Evolutionary conservation across 2,329 filamentous ascomycete species (phyloP).

Genomic region (Trichoderma citrinoviride): DNA sequence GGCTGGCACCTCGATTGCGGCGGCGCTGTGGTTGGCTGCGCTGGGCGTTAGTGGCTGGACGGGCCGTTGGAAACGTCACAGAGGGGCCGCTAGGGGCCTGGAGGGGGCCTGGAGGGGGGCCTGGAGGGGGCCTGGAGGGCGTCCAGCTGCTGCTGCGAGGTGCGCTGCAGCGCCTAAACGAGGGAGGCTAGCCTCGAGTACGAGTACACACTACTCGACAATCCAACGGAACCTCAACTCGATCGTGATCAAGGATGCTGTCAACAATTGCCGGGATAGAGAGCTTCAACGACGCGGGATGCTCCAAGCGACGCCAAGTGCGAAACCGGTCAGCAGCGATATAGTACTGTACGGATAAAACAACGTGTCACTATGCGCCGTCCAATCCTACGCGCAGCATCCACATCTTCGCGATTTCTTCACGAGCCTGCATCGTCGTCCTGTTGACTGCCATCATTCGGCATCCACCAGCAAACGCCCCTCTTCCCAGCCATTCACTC

Average conservation of each 20-base stretch:
- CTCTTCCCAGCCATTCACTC: slow-evolving; percentile 12
- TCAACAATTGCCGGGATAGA: not conserved
- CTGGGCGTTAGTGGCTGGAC: not conserved
- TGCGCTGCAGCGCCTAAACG: not conserved
- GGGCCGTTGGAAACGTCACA: slow-evolving; percentile 16
- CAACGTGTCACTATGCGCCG: not conserved
- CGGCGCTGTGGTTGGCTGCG: slow-evolving; percentile 4
- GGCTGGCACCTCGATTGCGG: not conserved
- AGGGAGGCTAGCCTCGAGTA: not conserved
- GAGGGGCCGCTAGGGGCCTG: slow-evolving; percentile 2
- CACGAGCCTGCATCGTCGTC: too few species aligned
- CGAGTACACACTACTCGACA: too few species aligned
- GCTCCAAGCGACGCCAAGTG: too few species aligned
- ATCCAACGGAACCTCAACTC: not conserved
- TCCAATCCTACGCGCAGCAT: not conserved
- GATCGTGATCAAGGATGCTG: not conserved
- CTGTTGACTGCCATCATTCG: not conserved
- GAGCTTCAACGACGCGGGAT: too few species aligned
- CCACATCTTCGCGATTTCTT: too few species aligned
- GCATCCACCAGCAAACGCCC: slow-evolving; percentile 1
- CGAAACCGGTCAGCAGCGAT: too few species aligned
- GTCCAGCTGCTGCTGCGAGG: not conserved
- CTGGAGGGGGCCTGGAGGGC: not conserved
- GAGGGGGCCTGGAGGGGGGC: too few species aligned
- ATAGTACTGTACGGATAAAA: not conserved